Evolutionary conservation across 352 stramenopile species (phyloP), one percentile per base, ranked within the genome.

Genomic region (Hyaloperonospora arabidopsidis): DNA sequence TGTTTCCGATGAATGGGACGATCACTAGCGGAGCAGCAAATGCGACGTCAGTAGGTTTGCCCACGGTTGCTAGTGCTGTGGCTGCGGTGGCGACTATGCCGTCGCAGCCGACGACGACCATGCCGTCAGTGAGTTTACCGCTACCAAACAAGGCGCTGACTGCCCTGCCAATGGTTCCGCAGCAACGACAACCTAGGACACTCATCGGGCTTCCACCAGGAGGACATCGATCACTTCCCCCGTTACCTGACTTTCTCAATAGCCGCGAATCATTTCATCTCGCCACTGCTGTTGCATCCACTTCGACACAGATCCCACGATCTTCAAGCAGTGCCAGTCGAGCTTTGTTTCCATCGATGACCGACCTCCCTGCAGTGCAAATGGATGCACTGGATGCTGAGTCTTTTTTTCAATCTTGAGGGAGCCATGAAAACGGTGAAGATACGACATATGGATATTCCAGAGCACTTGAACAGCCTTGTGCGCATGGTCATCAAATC

Each of bases 231-330:
- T 76, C 75, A 7, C 68, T 85, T 13, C 75, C 75, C 0, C 72
- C 70, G 10, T 58, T 87, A 3, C 79, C 76, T 0, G 75, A 86
- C n/a, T 85, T 87, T 34, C 63, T 88, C 11, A 83, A 73, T 13
- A 79, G 55, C 25, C 68, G 76, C 35, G 77, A 89, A 48, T 67
- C 74, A 0, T 88, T 89, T 35, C 67, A 82, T 25, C 64, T 74
- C 13, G 49, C 49, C 1, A 72, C 48, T 21, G 64, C 72, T 0
- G 66, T 57, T 22, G 52, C 46, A 21, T 39, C 45, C 23, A 53
- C 45, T 23, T 44, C 55, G 28, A 57, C 61, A 5, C 57, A 57
- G 18, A 25, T 29, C 14, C 40, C 54, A 21, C 41, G 49, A 12
- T 51, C 38, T 19, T 48, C 57, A 12, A 60, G 47, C 1, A 62